These are phyloP conservation scores for Sporothrix brunneoviolacea DNA, from an alignment of 2,329 filamentous ascomycete genomes.

Conservation along the genomic window DNA sequence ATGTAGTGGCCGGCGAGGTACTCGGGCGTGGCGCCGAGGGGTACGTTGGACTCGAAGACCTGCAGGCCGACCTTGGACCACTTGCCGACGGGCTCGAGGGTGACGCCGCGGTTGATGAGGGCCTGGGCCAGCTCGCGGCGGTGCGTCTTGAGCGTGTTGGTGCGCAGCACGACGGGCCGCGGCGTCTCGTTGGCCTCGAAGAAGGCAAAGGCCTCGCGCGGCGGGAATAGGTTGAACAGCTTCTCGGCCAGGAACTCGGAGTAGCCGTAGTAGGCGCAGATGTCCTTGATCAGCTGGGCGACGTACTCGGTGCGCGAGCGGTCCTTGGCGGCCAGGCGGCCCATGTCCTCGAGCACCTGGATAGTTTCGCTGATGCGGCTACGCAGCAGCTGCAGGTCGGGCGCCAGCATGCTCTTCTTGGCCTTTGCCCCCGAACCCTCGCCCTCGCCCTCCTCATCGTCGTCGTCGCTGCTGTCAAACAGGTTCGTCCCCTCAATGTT, in stretches of 20 bases:
- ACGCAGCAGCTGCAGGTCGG: slow-evolving; percentile 82
- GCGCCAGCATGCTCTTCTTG: slow-evolving; percentile 62
- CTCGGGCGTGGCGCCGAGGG: slow-evolving; percentile 90
- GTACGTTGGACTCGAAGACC: slow-evolving; percentile 81
- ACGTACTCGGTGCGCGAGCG: slow-evolving; percentile 86
- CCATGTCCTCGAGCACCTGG: slow-evolving; percentile 82
- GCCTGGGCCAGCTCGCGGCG: slow-evolving; percentile 79
- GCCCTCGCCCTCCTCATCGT: slow-evolving; percentile 6
- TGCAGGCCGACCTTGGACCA: slow-evolving; percentile 98
- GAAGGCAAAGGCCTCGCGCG: slow-evolving; percentile 92
- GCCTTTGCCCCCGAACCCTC: slow-evolving; percentile 50
- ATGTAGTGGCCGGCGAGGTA: slow-evolving; percentile 98
- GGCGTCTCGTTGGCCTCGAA: slow-evolving; percentile 97
- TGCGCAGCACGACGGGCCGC: slow-evolving; percentile 89
- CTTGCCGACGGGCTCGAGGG: slow-evolving; percentile 92
- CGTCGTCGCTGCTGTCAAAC: slow-evolving; percentile 35
- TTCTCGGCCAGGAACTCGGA: slow-evolving; percentile 93
- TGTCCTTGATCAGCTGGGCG: slow-evolving; percentile 77
- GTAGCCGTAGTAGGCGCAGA: slow-evolving; percentile 96
- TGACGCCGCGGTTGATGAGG: slow-evolving; percentile 92
- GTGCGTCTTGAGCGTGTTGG: slow-evolving; percentile 81
- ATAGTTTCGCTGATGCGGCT: slow-evolving; percentile 89
- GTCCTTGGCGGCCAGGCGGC: slow-evolving; percentile 70
- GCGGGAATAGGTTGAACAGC: slow-evolving; percentile 85
- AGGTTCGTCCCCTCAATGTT: slow-evolving; percentile 78